Conservation (phyloP, 441 rosid genomes). For the Capsella rubella region DNA sequence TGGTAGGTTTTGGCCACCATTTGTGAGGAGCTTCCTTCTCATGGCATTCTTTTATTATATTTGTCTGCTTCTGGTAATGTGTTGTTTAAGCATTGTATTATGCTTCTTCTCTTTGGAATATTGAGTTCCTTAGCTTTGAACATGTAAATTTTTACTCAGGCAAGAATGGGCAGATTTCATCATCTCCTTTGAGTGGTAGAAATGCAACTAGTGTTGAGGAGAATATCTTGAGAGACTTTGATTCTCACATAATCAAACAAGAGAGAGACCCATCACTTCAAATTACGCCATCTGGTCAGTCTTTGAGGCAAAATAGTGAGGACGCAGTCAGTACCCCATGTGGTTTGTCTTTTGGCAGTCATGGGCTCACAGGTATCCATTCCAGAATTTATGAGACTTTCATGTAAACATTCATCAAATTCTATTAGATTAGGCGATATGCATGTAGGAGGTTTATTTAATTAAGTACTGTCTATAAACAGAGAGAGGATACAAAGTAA, state of each 20-base stretch:
- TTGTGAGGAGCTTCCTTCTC: constrained; percentile 85
- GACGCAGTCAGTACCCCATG: constrained; percentile 51
- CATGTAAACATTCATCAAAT: constrained; percentile 19
- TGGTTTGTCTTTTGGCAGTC: constrained; percentile 75
- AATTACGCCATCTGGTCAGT: constrained; percentile 51
- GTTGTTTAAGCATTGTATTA: constrained; percentile 15
- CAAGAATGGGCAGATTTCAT: constrained; percentile 56
- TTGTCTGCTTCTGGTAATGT: constrained; percentile 87
- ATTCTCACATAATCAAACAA: constrained; percentile 52
- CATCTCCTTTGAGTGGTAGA: constrained; percentile 58
- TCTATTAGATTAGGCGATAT: constrained; percentile 15
- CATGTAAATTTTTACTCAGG: constrained; percentile 51
- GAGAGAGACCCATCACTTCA: constrained; percentile 57
- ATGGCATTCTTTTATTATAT: constrained; percentile 83
- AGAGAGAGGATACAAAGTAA: constrained; percentile 2
- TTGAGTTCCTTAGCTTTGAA: constrained; percentile 39
- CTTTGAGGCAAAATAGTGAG: constrained; percentile 57
- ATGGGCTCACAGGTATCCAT: constrained; percentile 78
- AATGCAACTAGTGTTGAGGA: constrained; percentile 54
- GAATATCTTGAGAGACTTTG: constrained; percentile 59
- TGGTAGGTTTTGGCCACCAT: constrained; percentile 86
- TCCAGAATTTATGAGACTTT: constrained; percentile 20
- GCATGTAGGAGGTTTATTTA: constrained; percentile 4
- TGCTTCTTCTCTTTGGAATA: constrained; percentile 7
- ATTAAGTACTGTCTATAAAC: neutral